Evolutionary conservation across 2,329 filamentous ascomycete genomes (phyloP).

Genomic region (Cladosporium cucumerinum): DNA sequence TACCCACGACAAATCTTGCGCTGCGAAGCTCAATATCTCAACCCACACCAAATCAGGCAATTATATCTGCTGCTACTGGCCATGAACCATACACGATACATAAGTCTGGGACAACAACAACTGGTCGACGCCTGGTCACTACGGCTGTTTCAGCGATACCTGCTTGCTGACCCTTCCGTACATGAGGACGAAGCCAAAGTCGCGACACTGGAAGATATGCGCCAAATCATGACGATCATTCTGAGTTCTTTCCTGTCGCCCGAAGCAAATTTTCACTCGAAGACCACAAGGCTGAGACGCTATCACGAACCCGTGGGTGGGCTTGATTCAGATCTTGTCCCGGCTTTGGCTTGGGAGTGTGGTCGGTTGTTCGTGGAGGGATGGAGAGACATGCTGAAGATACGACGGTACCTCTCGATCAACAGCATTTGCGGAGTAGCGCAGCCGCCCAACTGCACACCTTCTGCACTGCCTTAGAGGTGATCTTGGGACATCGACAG

Average conservation of each 20-base stretch:
- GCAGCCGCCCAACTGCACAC: background rate
- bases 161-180: background rate
- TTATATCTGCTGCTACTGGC: background rate
- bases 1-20: too few relatives aligned
- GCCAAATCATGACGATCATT: background rate
- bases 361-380: background rate
- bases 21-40: too few relatives aligned
- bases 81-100: background rate
- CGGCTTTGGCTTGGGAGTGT: background rate
- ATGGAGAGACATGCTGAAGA: background rate
- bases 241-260: background rate
- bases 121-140: background rate
- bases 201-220: background rate
- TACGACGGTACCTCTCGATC: background rate
- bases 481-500: background rate
- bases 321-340: background rate
- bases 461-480: background rate
- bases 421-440: background rate
- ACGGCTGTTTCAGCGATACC: background rate
- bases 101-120: background rate
- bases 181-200: background rate
- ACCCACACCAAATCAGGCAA: background rate
- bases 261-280: background rate
- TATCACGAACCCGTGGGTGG: background rate
- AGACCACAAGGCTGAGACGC: background rate